Conservation (phyloP, 2,329 filamentous ascomycete species). For the Emericellopsis atlantica region DNA sequence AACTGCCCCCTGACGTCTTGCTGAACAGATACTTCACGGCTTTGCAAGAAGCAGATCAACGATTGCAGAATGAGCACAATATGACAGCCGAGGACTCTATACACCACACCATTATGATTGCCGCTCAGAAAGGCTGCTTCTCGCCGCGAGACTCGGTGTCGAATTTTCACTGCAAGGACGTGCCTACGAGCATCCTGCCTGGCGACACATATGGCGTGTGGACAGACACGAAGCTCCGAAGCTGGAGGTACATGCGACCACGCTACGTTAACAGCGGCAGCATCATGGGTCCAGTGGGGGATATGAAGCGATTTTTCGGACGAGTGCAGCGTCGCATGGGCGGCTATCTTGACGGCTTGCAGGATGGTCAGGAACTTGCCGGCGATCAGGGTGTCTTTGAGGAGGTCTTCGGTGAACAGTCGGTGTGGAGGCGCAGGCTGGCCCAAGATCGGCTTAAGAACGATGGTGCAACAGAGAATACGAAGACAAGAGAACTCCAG, state of each 20-base stretch:
- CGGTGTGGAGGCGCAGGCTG: conserved; percentile 4
- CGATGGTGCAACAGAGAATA: neutral
- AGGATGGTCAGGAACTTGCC: conserved; percentile 4
- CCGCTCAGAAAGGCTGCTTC: conserved; percentile 11
- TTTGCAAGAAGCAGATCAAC: conserved; percentile 5
- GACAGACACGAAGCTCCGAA: conserved; percentile 5
- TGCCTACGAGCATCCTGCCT: conserved; percentile 10
- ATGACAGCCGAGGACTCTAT: neutral
- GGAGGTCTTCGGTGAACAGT: conserved; percentile 16
- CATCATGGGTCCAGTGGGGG: conserved; percentile 14
- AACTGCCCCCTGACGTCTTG: conserved; percentile 12
- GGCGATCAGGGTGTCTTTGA: conserved; percentile 18
- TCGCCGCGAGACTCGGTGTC: conserved; percentile 5
- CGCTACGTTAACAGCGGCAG: conserved; percentile 16
- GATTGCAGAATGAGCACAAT: neutral
- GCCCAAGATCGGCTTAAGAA: neutral
- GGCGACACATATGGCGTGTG: conserved; percentile 10
- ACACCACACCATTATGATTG: conserved; percentile 11
- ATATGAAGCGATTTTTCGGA: conserved; percentile 12
- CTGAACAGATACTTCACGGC: conserved; percentile 9
- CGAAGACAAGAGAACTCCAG: conserved; percentile 3
- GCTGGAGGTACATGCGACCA: conserved; percentile 8
- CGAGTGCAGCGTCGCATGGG: conserved; percentile 1
- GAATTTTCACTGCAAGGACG: conserved; percentile 11
- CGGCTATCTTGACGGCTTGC: too few relatives aligned